Evolutionary conservation across 306 rosid species (phyloP), one percentile per base, ranked within the genome.

Genomic region (Macrotyloma uniflorum): DNA sequence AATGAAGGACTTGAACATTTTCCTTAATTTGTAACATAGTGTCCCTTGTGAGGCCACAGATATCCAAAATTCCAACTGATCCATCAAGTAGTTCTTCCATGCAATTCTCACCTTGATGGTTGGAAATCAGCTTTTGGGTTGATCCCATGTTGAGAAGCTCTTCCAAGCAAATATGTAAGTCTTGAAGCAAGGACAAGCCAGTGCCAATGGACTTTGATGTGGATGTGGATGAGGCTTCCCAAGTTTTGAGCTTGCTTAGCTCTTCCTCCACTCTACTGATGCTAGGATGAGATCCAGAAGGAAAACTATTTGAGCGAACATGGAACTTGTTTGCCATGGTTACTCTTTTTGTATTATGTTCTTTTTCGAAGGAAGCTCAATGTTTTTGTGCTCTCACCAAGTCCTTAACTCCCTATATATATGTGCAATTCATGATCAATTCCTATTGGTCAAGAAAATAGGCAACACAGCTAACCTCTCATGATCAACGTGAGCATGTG

Each of bases 41-140:
- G 28, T 92, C 97, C 70, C 91, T 92, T 36, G 91, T 62, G 50
- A 86, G 79, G 47, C 94, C 91, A 82, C 92, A 90, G 92, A 85
- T 35, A 62, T 94, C 97, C 82, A 94, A 69, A 57, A 90, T 83
- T 81, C 49, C 87, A 16, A 94, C 65, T 0, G 96, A 90, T 15
- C 81, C 91, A 67, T 94, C 97, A 65, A 90, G 47, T 38, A 94
- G 50, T 38, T 89, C 91, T 19, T 90, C 94, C 77, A 94, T 16
- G 42, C 64, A 62, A 87, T 83, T 82, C 49, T 88, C 24, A 92
- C 65, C 61, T 73, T 76, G 85, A 58, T 82, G 69, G 19, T 74
- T 79, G 40, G 92, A 82, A 49, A 89, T 66, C 3, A 75, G 76
- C 62, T 86, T 87, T 36, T 88, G 97, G 46, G 86, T 83, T 5